Conservation (phyloP, 306 rosid species). For the Dryas alaskensis region DNA sequence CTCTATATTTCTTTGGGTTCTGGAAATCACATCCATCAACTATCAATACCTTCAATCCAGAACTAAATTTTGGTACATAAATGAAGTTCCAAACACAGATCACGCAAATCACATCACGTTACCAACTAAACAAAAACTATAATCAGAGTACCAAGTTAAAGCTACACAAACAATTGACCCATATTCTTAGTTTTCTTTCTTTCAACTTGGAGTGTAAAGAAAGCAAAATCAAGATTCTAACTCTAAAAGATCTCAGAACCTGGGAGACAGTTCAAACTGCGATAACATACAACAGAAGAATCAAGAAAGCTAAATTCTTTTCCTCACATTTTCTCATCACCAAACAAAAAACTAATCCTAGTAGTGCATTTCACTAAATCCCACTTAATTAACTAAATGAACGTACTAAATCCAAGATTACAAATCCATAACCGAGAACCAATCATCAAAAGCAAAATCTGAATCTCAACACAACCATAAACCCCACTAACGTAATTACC, state of each 20-base stretch:
- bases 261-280: too few species aligned
- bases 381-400: constrained; percentile 22
- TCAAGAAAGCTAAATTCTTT: not conserved
- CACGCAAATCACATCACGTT: not conserved
- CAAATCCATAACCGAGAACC: constrained; percentile 10
- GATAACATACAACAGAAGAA: not conserved
- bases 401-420: constrained; percentile 15
- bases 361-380: not conserved
- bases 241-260: constrained; percentile 1
- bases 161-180: not conserved
- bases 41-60: not conserved
- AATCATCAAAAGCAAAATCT: constrained; percentile 17
- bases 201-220: not conserved
- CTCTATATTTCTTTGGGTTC: not conserved
- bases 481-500: constrained; percentile 6
- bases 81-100: constrained; percentile 11
- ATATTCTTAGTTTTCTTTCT: not conserved
- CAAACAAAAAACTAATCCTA: constrained; percentile 20
- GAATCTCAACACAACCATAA: constrained; percentile 16
- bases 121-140: not conserved
- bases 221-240: constrained; percentile 1
- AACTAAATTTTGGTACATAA: not conserved
- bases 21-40: not conserved
- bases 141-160: not conserved
- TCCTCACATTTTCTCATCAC: constrained; percentile 18